Evolutionary conservation across 345 rosid genomes (phyloP).

Genomic region (Hypericum androsaemum): DNA sequence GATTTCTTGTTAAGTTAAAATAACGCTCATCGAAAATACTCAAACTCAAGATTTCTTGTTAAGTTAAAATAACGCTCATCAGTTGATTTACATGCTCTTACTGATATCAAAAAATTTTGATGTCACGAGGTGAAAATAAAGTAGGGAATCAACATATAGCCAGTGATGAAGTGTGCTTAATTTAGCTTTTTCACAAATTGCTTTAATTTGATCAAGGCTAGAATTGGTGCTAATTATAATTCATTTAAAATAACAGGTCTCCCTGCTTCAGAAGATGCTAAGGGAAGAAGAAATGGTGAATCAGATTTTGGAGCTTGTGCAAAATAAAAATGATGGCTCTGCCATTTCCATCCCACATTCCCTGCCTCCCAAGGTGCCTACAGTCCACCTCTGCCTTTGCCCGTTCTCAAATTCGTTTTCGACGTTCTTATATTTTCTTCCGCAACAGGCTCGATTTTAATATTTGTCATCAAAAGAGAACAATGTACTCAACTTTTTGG

Average conservation of each 20-base stretch:
- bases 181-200: too few species aligned
- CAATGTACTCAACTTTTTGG: neutral
- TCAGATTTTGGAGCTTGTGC: slow-evolving; percentile 49
- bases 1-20: too few species aligned
- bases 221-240: too few species aligned
- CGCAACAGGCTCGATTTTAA: neutral
- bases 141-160: too few species aligned
- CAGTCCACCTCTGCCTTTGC: neutral
- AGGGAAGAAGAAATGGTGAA: slow-evolving; percentile 73
- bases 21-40: too few species aligned
- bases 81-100: too few species aligned
- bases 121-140: too few species aligned
- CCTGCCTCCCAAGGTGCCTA: slow-evolving; percentile 56
- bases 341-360: slow-evolving; percentile 46
- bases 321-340: slow-evolving; percentile 31
- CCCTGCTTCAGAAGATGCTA: slow-evolving; percentile 61
- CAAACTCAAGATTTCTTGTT: too few species aligned
- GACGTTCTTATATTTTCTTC: neutral
- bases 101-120: too few species aligned
- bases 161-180: too few species aligned
- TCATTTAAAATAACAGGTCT: slow-evolving; percentile 29
- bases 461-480: slow-evolving; percentile 2
- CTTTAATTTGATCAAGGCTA: too few species aligned
- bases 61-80: too few species aligned
- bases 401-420: neutral